phyloP scores from a whole-genome alignment of 2,329 filamentous ascomycete genomes.

The Penicillium concentricum region DNA sequence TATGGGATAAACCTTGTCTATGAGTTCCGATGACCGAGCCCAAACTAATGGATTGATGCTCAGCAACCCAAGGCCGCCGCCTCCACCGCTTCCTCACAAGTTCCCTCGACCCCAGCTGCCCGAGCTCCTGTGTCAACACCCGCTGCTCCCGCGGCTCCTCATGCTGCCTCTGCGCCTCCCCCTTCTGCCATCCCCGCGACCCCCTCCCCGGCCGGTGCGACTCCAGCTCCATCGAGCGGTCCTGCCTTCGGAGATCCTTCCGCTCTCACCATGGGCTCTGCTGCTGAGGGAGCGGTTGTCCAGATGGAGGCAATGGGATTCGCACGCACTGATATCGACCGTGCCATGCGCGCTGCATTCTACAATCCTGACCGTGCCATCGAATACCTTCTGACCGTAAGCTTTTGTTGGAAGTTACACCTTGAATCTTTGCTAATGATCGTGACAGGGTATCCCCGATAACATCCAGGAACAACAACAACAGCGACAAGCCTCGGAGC shows the following conservation, averaged over 20 bases:
- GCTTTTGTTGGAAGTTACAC: slow-evolving; percentile 35
- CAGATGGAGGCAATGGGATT: slow-evolving; percentile 99
- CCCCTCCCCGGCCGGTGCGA: slow-evolving; percentile 48
- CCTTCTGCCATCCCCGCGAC: slow-evolving; percentile 47
- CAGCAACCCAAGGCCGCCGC: slow-evolving; percentile 68
- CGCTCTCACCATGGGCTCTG: slow-evolving; percentile 79
- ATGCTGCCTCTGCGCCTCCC: slow-evolving; percentile 56
- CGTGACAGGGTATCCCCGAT: slow-evolving; percentile 79
- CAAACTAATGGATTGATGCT: neutral
- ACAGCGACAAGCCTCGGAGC: slow-evolving; percentile 58
- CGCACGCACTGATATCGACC: slow-evolving; percentile 79
- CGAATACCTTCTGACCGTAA: slow-evolving; percentile 85
- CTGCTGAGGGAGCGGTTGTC: slow-evolving; percentile 76
- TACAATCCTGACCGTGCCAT: slow-evolving; percentile 97
- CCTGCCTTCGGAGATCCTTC: slow-evolving; percentile 67
- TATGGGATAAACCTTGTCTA: slow-evolving; percentile 41
- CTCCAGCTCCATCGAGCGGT: slow-evolving; percentile 31
- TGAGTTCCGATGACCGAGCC: neutral
- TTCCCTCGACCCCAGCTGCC: slow-evolving; percentile 39
- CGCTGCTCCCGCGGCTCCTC: slow-evolving; percentile 51
- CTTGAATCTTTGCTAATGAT: slow-evolving; percentile 3
- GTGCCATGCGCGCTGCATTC: slow-evolving; percentile 92
- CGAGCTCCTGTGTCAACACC: slow-evolving; percentile 43
- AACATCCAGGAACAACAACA: slow-evolving; percentile 67
- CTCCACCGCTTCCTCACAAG: slow-evolving; percentile 32